These are phyloP conservation scores for Diaporthe aspalathi DNA, from an alignment of 2,329 filamentous ascomycete species.

Conservation along the genomic window DNA sequence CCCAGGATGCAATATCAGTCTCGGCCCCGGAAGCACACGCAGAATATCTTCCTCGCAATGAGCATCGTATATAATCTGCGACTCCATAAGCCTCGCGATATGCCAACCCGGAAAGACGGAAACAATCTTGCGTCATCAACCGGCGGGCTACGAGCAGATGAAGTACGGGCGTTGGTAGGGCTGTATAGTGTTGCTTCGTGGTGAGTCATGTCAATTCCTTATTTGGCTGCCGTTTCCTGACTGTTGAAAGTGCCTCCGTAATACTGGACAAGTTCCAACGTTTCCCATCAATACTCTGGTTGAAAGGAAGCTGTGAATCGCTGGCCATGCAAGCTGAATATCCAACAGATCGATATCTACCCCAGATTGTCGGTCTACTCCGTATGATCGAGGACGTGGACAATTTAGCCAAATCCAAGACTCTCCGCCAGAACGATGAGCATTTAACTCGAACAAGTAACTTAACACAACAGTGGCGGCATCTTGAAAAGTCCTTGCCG, in stretches of 20 bases:
- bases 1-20: conserved; percentile 8
- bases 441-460: background rate
- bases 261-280: conserved; percentile 5
- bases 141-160: background rate
- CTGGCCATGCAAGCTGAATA: background rate
- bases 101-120: background rate
- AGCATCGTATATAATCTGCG: background rate
- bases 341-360: background rate
- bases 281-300: background rate
- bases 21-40: background rate
- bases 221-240: background rate
- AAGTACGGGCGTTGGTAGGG: background rate
- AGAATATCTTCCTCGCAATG: conserved; percentile 10
- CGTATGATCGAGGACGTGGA: background rate
- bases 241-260: background rate
- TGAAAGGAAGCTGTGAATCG: background rate
- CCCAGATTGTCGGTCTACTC: background rate
- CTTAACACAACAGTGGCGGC: background rate
- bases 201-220: background rate
- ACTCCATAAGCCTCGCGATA: background rate
- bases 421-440: background rate
- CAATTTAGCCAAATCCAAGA: background rate
- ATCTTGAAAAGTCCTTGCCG: background rate
- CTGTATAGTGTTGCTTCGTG: background rate
- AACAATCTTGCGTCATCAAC: background rate